Evolutionary conservation across 2,329 filamentous ascomycete genomes (phyloP).

Genomic region (Ceratocystis alfenasii): DNA sequence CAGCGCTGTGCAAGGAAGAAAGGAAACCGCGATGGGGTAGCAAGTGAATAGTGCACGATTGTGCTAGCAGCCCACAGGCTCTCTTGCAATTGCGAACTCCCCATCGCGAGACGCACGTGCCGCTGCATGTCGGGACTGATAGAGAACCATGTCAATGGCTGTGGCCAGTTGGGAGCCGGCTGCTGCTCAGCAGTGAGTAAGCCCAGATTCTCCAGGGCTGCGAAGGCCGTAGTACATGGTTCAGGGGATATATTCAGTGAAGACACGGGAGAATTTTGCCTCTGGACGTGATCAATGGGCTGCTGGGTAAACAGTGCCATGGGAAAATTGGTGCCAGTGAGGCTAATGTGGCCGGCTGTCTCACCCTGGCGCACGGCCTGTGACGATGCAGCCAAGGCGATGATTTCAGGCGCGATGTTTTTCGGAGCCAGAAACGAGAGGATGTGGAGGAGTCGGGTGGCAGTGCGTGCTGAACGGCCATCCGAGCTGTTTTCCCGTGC

Average conservation of each 20-base stretch:
- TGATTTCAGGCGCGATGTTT: neutral
- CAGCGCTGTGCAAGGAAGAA: conserved; percentile 7
- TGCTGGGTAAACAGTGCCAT: neutral
- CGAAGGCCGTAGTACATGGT: neutral
- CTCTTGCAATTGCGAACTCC: conserved; percentile 2
- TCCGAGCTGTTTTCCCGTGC: neutral
- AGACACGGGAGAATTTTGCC: neutral
- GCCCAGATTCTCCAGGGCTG: neutral
- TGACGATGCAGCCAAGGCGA: neutral
- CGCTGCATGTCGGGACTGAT: conserved; percentile 2
- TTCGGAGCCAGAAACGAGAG: neutral
- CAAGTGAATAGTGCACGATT: neutral
- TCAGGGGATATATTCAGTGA: neutral
- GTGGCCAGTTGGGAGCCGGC: neutral
- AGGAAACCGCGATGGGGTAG: neutral
- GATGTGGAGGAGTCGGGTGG: neutral
- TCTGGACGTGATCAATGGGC: neutral
- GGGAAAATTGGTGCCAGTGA: neutral
- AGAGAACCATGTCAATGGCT: neutral
- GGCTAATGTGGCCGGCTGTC: conserved; percentile 1
- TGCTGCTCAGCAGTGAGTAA: neutral
- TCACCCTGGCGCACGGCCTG: neutral
- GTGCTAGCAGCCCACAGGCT: conserved; percentile 1
- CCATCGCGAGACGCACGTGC: conserved; percentile 1
- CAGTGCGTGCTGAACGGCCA: neutral